These are phyloP conservation scores for Lithohypha guttulata DNA, from an alignment of 2,329 filamentous ascomycete species.

Conservation along the genomic window DNA sequence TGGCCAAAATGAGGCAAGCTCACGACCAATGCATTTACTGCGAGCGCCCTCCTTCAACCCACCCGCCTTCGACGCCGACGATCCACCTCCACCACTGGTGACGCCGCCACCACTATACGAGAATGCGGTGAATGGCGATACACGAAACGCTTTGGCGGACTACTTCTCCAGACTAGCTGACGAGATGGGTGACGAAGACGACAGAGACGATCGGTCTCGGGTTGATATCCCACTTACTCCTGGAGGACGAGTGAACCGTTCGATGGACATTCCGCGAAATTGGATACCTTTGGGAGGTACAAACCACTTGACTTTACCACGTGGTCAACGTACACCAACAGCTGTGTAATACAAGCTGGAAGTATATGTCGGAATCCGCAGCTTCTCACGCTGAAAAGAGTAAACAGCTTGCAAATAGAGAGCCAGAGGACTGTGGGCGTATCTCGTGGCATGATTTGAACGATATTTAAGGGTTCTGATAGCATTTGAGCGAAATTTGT, in stretches of 20 bases:
- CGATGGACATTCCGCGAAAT: slow-evolving; percentile 52
- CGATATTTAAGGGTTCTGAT: no score
- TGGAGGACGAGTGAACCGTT: slow-evolving; percentile 50
- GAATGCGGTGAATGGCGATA: slow-evolving; percentile 60
- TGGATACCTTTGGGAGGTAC: slow-evolving; percentile 38
- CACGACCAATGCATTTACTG: slow-evolving; percentile 72
- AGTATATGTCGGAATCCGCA: background rate
- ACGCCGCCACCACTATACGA: slow-evolving; percentile 84
- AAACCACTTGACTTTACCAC: background rate
- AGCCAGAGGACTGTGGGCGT: no score
- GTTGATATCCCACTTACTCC: slow-evolving; percentile 53
- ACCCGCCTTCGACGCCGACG: slow-evolving; percentile 73
- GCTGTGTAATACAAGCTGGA: slow-evolving; percentile 1
- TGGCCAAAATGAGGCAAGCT: slow-evolving; percentile 37
- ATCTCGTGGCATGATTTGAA: no score
- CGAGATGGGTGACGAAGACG: slow-evolving; percentile 52
- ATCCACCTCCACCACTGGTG: slow-evolving; percentile 59
- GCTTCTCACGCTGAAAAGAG: no score
- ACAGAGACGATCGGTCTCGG: slow-evolving; percentile 31
- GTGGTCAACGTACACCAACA: slow-evolving; percentile 6
- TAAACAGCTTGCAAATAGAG: no score
- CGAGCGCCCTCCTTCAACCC: slow-evolving; percentile 79
- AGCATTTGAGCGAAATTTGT: no score
- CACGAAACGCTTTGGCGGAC: slow-evolving; percentile 61
- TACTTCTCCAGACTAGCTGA: slow-evolving; percentile 75